Evolutionary conservation across 768 basidiomycete genomes (phyloP).

Genomic region (Boletus reticulatus): DNA sequence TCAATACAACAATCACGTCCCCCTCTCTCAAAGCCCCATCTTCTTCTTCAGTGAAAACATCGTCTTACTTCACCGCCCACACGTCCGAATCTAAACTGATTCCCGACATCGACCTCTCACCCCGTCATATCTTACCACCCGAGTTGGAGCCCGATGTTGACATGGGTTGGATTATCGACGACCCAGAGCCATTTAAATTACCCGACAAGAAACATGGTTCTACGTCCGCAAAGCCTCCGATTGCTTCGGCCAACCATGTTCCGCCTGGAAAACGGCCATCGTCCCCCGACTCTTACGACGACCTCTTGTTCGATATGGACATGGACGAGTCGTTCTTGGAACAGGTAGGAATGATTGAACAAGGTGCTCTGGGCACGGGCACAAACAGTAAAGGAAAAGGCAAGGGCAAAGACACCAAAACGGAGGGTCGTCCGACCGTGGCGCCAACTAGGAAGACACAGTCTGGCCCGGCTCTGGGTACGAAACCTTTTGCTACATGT

Average conservation of each 20-base stretch:
- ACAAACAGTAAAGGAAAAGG: constrained; percentile 20
- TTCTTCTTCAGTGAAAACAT: constrained; percentile 10
- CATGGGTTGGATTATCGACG: constrained; percentile 31
- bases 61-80: constrained; percentile 20
- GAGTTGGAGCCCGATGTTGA: constrained; percentile 18
- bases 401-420: constrained; percentile 12
- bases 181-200: constrained; percentile 21
- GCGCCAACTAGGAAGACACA: constrained; percentile 1
- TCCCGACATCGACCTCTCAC: constrained; percentile 31
- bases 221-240: constrained; percentile 7
- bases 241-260: neutral
- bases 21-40: constrained; percentile 8
- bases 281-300: constrained; percentile 31
- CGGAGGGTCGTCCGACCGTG: neutral
- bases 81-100: constrained; percentile 8
- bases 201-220: constrained; percentile 4
- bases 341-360: constrained; percentile 32
- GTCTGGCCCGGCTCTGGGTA: constrained; percentile 16
- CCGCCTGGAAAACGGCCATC: constrained; percentile 8
- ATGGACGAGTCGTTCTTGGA: constrained; percentile 41
- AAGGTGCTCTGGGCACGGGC: constrained; percentile 11
- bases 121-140: constrained; percentile 22
- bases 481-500: constrained; percentile 7
- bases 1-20: neutral
- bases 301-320: constrained; percentile 35